Evolutionary conservation across 495 filamentous ascomycete genomes (phyloP).

Genomic region (Tirmania nivea): DNA sequence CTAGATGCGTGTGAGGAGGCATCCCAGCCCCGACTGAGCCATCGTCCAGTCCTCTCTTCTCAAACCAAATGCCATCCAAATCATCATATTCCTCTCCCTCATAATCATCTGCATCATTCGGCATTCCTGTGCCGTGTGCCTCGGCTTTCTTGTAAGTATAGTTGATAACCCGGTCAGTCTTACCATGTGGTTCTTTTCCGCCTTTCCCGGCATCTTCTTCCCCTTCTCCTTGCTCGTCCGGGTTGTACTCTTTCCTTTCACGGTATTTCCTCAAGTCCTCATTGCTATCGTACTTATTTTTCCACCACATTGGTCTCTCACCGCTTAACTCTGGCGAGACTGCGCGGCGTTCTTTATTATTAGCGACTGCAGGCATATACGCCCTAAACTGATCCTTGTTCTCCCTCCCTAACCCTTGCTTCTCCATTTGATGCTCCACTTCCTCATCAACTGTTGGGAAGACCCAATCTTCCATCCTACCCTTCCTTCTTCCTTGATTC

Average conservation of each 20-base stretch:
- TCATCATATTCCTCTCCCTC: background rate
- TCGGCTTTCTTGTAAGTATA: background rate
- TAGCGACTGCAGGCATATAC: no score
- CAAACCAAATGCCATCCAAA: background rate
- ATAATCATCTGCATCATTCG: background rate
- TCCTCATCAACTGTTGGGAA: no score
- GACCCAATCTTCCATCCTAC: no score
- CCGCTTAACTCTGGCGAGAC: no score
- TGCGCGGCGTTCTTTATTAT: no score
- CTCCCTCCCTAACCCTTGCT: no score
- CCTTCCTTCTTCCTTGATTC: no score
- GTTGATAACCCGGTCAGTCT: background rate
- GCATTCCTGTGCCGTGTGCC: background rate
- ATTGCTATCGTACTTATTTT: background rate
- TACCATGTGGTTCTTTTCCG: background rate
- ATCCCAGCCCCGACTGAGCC: no score
- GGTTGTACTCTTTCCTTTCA: background rate
- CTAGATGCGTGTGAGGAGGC: background rate
- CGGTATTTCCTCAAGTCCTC: background rate
- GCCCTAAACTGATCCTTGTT: no score
- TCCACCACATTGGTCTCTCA: background rate
- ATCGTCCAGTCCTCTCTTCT: background rate
- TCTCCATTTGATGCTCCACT: no score
- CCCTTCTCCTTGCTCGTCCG: background rate
- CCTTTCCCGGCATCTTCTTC: background rate